These are phyloP conservation scores for Aspergillus bombycis DNA, from an alignment of 2,329 filamentous ascomycete species.

Conservation along the genomic window DNA sequence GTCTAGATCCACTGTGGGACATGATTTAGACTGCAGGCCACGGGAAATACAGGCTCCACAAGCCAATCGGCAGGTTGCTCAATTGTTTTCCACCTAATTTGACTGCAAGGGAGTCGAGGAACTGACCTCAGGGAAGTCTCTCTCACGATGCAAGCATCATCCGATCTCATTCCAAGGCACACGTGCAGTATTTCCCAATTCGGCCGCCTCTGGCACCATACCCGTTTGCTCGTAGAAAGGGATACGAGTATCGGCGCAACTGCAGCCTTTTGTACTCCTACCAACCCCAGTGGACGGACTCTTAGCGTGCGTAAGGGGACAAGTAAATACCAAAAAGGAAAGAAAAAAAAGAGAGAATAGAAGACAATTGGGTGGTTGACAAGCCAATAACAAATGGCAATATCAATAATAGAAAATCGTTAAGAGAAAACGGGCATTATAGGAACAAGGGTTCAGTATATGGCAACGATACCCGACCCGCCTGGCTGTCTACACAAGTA, in stretches of 20 bases:
- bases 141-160: neutral
- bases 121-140: neutral
- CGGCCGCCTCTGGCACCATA: neutral
- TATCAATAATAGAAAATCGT: neutral
- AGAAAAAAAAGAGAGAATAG: too few species aligned
- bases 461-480: neutral
- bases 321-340: neutral
- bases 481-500: neutral
- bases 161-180: neutral
- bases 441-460: neutral
- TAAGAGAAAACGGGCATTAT: neutral
- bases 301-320: neutral
- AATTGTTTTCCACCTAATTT: neutral
- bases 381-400: neutral
- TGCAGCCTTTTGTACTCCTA: neutral
- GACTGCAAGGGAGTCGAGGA: neutral
- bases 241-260: neutral
- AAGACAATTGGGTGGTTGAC: neutral
- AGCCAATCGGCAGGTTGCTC: neutral
- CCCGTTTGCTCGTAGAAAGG: neutral
- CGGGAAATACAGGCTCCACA: neutral
- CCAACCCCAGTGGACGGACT: neutral
- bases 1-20: slow-evolving; percentile 3
- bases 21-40: neutral
- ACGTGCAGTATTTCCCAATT: neutral